These are phyloP conservation scores for Ustilago cynodontis DNA, from an alignment of 1,284 basidiomycete genomes.

Conservation along the genomic window DNA sequence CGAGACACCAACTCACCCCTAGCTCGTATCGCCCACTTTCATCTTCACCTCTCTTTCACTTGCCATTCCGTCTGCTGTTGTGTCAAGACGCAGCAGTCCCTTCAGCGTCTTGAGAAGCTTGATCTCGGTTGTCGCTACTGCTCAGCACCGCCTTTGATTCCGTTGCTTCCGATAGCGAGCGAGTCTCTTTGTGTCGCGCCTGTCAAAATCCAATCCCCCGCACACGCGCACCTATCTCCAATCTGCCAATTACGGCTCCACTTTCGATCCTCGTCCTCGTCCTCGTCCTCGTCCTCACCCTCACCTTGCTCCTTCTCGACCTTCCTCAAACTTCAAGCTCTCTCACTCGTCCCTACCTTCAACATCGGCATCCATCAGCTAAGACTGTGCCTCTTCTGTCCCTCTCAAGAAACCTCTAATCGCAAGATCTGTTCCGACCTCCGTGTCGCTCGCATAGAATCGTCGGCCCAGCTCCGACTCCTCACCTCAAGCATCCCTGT, in stretches of 20 bases:
- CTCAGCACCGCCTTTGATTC: not conserved
- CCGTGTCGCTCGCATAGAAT: not conserved
- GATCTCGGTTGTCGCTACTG: not conserved
- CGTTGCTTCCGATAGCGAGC: not conserved
- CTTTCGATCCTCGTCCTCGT: not conserved
- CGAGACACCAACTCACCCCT: not conserved
- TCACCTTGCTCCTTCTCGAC: not conserved
- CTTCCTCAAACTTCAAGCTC: too few species aligned
- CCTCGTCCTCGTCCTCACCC: not conserved
- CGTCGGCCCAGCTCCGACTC: not conserved
- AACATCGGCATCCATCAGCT: not conserved
- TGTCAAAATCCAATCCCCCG: constrained; percentile 11
- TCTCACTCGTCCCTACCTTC: not conserved
- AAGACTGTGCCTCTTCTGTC: not conserved
- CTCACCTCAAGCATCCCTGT: not conserved
- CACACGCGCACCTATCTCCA: too few species aligned
- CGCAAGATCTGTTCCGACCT: not conserved
- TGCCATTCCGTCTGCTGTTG: not conserved
- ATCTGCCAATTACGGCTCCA: not conserved
- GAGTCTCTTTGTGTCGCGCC: not conserved
- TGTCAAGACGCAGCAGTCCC: not conserved
- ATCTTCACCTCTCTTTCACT: not conserved
- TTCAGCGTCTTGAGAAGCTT: constrained; percentile 2
- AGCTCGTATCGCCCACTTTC: not conserved
- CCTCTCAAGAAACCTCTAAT: not conserved